These are phyloP conservation scores for Gossypium australe DNA, from an alignment of 345 rosid species.

Conservation along the genomic window DNA sequence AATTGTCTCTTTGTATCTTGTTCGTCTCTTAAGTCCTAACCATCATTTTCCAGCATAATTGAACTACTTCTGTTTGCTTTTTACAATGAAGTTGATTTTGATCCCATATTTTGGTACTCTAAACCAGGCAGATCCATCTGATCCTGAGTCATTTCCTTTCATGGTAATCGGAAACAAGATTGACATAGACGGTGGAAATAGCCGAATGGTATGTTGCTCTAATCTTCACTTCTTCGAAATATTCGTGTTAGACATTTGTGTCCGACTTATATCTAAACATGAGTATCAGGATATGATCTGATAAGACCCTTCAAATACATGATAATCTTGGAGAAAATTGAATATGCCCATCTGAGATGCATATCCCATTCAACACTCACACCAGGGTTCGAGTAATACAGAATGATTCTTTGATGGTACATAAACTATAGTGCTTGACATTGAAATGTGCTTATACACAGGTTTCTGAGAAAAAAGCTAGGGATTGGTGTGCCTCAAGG, in stretches of 20 bases:
- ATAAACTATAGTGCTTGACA: not conserved
- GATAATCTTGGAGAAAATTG: too few species aligned
- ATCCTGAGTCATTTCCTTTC: slow-evolving; percentile 59
- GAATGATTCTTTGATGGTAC: too few species aligned
- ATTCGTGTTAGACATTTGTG: not conserved
- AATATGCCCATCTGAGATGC: too few species aligned
- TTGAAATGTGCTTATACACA: slow-evolving; percentile 14
- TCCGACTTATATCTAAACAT: not conserved
- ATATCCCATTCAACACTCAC: too few species aligned
- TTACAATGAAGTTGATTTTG: too few species aligned
- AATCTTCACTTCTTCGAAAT: too few species aligned
- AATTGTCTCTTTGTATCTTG: not conserved
- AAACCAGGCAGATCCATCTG: slow-evolving; percentile 58
- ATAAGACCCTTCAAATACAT: too few species aligned
- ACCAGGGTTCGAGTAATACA: too few species aligned
- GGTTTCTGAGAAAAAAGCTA: slow-evolving; percentile 67
- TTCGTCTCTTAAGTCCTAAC: not conserved
- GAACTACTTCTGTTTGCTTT: too few species aligned
- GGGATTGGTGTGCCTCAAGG: slow-evolving; percentile 67
- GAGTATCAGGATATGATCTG: not conserved
- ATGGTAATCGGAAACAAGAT: slow-evolving; percentile 72
- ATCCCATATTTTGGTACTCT: not conserved
- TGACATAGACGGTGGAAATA: slow-evolving; percentile 69
- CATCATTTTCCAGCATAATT: too few species aligned
- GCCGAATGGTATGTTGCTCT: slow-evolving; percentile 48